Evolutionary conservation across 2,329 filamentous ascomycete species (phyloP).

Genomic region (Alternaria solani): DNA sequence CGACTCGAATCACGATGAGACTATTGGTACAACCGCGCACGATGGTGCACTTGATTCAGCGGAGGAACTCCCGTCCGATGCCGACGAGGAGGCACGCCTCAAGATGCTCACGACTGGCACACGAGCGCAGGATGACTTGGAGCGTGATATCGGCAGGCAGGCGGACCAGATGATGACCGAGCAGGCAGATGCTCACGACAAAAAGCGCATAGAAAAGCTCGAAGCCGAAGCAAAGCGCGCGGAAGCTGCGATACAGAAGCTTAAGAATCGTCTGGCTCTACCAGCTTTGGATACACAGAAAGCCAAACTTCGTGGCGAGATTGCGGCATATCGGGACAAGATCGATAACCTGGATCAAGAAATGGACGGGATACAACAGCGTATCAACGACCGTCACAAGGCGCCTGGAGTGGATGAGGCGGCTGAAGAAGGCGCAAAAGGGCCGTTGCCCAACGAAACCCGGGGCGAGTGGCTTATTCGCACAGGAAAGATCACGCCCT

Average conservation of each 20-base stretch:
- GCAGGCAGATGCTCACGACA: conserved; percentile 70
- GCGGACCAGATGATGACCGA: conserved; percentile 68
- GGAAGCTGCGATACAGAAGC: conserved; percentile 68
- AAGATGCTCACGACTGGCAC: conserved; percentile 48
- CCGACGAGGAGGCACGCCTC: conserved; percentile 54
- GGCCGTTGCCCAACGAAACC: conserved; percentile 78
- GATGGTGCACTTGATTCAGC: conserved; percentile 21
- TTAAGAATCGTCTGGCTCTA: conserved; percentile 65
- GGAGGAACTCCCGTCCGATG: conserved; percentile 40
- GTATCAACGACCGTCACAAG: conserved; percentile 78
- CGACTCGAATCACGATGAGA: conserved; percentile 14
- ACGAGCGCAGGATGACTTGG: conserved; percentile 89
- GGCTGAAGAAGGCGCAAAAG: conserved; percentile 58
- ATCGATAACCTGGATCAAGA: conserved; percentile 74
- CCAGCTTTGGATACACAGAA: conserved; percentile 64
- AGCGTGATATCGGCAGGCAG: conserved; percentile 80
- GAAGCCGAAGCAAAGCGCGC: conserved; percentile 63
- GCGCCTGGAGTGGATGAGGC: conserved; percentile 58
- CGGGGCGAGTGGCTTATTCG: conserved; percentile 90
- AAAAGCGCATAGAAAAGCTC: conserved; percentile 68
- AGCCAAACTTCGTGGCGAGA: conserved; percentile 68
- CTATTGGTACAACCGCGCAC: conserved; percentile 11
- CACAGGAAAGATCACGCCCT: conserved; percentile 97
- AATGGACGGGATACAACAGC: conserved; percentile 78
- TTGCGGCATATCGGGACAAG: conserved; percentile 70